These are phyloP conservation scores for Brassica carinata DNA, from an alignment of 345 rosid species.

Conservation along the genomic window DNA sequence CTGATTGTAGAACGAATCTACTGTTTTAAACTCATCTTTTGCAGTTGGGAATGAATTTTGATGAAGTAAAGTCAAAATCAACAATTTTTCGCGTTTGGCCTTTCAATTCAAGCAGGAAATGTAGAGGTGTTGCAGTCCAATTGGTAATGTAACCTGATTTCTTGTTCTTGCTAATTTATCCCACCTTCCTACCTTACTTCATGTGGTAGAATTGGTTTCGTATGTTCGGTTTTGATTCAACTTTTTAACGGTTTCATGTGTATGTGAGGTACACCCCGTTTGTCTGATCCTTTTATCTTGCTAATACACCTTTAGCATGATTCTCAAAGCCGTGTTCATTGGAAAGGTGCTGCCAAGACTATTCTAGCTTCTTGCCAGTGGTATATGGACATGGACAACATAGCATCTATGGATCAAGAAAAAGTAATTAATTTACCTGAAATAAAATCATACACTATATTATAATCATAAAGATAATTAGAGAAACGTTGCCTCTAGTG, in stretches of 20 bases:
- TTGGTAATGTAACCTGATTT: background rate
- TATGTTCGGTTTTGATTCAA: background rate
- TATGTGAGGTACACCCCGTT: background rate
- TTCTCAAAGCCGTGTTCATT: background rate
- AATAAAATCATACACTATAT: background rate
- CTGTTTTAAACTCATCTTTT: background rate
- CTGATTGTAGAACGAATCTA: background rate
- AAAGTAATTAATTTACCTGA: background rate
- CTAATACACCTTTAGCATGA: background rate
- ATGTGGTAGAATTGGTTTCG: no score
- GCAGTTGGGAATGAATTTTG: constrained; percentile 6
- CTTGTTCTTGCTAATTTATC: no score
- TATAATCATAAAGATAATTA: background rate
- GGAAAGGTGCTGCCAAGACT: background rate
- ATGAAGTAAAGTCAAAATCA: background rate
- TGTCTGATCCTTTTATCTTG: background rate
- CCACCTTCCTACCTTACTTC: no score
- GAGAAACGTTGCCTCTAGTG: background rate
- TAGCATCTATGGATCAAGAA: constrained; percentile 1
- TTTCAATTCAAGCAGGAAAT: background rate
- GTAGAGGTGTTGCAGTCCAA: constrained; percentile 1
- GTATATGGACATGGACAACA: background rate
- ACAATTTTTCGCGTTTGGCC: background rate
- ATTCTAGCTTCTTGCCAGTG: background rate
- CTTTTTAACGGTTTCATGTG: background rate